A percentile compares a stretch with the other conserved stretches of the same genome.
phyloP scores from a whole-genome alignment of 2,329 filamentous ascomycete genomes.

The Neopestalotiopsis sp. region DNA sequence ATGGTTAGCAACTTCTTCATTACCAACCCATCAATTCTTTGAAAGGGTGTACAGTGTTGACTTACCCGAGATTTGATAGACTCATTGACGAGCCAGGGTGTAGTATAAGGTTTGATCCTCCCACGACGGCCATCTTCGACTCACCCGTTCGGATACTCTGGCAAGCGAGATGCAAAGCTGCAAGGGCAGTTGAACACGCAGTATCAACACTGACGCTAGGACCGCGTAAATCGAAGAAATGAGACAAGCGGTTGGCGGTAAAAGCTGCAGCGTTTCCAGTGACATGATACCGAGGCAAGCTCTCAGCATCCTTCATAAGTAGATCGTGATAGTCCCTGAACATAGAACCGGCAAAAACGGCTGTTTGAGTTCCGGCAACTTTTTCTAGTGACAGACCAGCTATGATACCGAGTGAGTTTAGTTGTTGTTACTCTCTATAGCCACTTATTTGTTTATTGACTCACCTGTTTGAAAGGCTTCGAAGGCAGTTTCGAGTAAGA shows the following conservation, averaged over 20 bases:
- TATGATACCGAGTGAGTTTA: not conserved
- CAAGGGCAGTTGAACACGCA: constrained; percentile 15
- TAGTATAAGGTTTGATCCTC: constrained; percentile 10
- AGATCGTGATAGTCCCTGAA: constrained; percentile 14
- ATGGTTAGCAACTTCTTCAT: not conserved
- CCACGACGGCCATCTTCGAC: constrained; percentile 14
- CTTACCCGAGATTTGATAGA: constrained; percentile 16
- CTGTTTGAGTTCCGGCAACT: constrained; percentile 14
- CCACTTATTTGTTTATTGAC: not conserved
- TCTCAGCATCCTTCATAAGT: constrained; percentile 16
- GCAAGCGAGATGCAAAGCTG: constrained; percentile 13
- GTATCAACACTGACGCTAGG: constrained; percentile 19
- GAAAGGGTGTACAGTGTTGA: not conserved
- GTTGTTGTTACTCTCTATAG: no score
- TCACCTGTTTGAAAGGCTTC: constrained; percentile 15
- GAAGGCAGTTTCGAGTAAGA: constrained; percentile 15
- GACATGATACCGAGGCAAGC: constrained; percentile 15
- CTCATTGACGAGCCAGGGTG: constrained; percentile 13
- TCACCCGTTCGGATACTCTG: constrained; percentile 16
- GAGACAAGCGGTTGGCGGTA: constrained; percentile 13
- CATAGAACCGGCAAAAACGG: constrained; percentile 15
- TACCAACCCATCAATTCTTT: not conserved
- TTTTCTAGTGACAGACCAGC: constrained; percentile 16
- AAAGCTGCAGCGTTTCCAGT: constrained; percentile 17
- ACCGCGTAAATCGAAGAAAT: constrained; percentile 15